phyloP scores from a whole-genome alignment of 2,329 filamentous ascomycete genomes.

The Cladosporium sp. region DNA sequence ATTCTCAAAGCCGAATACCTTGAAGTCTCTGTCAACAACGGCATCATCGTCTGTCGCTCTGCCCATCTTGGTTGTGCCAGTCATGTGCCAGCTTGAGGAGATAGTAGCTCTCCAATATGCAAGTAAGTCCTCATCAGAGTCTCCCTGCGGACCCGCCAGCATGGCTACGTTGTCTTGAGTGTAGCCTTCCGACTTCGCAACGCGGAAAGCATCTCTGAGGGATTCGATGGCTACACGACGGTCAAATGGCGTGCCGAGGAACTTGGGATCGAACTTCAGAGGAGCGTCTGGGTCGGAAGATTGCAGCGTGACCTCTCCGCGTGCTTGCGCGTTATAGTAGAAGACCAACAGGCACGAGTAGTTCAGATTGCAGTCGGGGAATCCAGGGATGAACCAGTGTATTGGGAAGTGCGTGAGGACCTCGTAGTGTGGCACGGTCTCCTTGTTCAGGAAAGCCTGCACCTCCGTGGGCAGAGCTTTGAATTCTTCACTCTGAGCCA shows the following conservation, averaged over 20 bases:
- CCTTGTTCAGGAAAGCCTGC: constrained; percentile 47
- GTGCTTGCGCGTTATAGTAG: constrained; percentile 50
- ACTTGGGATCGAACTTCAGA: constrained; percentile 52
- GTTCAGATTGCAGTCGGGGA: constrained; percentile 13
- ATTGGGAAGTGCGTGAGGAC: constrained; percentile 48
- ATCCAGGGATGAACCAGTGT: constrained; percentile 13
- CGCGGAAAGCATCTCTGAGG: constrained; percentile 34
- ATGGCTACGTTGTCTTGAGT: background rate
- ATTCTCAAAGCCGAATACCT: constrained; percentile 63
- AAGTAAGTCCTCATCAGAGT: constrained; percentile 15
- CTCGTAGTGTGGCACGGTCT: constrained; percentile 60
- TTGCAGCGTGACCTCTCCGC: constrained; percentile 54
- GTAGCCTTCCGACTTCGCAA: constrained; percentile 16
- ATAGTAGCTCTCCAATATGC: constrained; percentile 11
- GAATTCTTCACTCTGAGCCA: constrained; percentile 49
- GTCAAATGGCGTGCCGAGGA: constrained; percentile 57
- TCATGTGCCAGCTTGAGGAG: constrained; percentile 40
- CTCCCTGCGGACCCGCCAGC: constrained; percentile 12
- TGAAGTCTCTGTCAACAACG: constrained; percentile 52
- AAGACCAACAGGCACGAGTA: constrained; percentile 10
- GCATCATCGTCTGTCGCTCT: constrained; percentile 46
- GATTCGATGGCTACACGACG: constrained; percentile 51
- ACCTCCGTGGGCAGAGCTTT: constrained; percentile 47
- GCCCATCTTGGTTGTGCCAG: constrained; percentile 43
- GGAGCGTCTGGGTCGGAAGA: constrained; percentile 57